Percentiles rank a stretch among this genome's conserved stretches.
Evolutionary conservation across 2,329 filamentous ascomycete species (phyloP).

Genomic region (Nemania sp.): DNA sequence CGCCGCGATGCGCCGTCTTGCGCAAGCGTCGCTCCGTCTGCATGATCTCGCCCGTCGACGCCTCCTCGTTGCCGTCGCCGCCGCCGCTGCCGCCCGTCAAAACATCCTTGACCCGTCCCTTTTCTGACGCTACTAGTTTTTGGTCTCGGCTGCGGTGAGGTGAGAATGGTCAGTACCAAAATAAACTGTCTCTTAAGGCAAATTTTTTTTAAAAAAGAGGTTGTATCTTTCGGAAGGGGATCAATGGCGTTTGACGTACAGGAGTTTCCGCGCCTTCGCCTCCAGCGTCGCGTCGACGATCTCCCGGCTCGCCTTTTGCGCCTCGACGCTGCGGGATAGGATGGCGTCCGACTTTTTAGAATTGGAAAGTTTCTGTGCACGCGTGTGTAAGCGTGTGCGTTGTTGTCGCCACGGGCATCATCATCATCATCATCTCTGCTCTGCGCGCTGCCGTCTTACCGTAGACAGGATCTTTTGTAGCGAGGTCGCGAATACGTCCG

Average conservation of each 20-base stretch:
- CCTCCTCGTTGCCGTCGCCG: constrained; percentile 51
- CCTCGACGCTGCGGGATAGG: constrained; percentile 79
- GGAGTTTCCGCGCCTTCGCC: constrained; percentile 74
- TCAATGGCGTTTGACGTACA: constrained; percentile 45
- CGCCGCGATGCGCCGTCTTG: constrained; percentile 90
- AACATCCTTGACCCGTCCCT: constrained; percentile 87
- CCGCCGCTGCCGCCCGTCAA: constrained; percentile 60
- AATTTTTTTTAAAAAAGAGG: background rate
- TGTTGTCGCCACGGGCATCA: background rate
- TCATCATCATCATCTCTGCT: too few relatives aligned
- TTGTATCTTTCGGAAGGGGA: too few relatives aligned
- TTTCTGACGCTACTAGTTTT: constrained; percentile 78
- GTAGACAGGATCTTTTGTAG: constrained; percentile 91
- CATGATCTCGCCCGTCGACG: constrained; percentile 59
- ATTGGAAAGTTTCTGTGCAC: constrained; percentile 69
- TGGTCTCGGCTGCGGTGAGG: constrained; percentile 67
- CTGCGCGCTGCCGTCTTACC: constrained; percentile 15
- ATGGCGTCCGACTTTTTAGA: constrained; percentile 86
- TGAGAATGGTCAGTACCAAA: background rate
- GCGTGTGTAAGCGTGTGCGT: background rate
- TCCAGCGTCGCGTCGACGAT: constrained; percentile 79
- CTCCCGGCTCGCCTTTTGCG: constrained; percentile 72
- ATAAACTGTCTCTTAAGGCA: too few relatives aligned
- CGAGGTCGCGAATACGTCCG: constrained; percentile 85
- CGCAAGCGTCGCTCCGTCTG: constrained; percentile 79